Evolutionary conservation across 2,329 filamentous ascomycete species (phyloP).

Genomic region (Pyrenochaeta sp.): DNA sequence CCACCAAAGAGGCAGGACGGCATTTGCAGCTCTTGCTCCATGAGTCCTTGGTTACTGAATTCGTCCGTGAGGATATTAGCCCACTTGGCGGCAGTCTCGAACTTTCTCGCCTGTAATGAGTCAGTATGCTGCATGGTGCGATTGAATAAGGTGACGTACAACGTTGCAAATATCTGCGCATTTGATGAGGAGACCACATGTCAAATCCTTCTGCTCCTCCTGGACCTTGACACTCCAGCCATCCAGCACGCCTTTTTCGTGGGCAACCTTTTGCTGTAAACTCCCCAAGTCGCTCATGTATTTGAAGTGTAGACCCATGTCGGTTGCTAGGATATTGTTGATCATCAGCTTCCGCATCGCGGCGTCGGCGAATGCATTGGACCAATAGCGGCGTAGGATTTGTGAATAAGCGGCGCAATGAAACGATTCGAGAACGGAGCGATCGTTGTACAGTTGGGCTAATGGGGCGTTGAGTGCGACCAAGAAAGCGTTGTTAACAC

Average conservation of each 20-base stretch:
- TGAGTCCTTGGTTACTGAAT: constrained; percentile 89
- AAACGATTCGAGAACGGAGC: constrained; percentile 95
- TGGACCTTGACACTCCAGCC: constrained; percentile 79
- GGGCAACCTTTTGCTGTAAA: constrained; percentile 78
- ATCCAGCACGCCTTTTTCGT: constrained; percentile 69
- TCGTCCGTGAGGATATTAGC: constrained; percentile 94
- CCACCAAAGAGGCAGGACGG: constrained; percentile 83
- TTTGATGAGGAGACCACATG: constrained; percentile 95
- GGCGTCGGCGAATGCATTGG: constrained; percentile 77
- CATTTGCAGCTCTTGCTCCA: constrained; percentile 89
- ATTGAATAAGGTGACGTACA: constrained; percentile 61
- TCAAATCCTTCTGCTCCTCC: constrained; percentile 78
- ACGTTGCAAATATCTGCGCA: constrained; percentile 99
- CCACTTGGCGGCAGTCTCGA: constrained; percentile 85
- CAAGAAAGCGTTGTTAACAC: constrained; percentile 97
- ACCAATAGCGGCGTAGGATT: constrained; percentile 93
- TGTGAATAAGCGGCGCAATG: constrained; percentile 98
- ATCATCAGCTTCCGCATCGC: constrained; percentile 92
- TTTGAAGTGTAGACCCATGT: constrained; percentile 96
- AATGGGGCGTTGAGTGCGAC: constrained; percentile 90
- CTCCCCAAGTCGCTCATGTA: constrained; percentile 92
- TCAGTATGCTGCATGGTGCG: not conserved
- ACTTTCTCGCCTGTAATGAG: constrained; percentile 75
- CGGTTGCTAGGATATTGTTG: constrained; percentile 94
- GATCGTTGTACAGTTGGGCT: constrained; percentile 95